Base-by-base conservation (phyloP, 139 green algal species). In the Ettlia oleoabundans region DNA sequence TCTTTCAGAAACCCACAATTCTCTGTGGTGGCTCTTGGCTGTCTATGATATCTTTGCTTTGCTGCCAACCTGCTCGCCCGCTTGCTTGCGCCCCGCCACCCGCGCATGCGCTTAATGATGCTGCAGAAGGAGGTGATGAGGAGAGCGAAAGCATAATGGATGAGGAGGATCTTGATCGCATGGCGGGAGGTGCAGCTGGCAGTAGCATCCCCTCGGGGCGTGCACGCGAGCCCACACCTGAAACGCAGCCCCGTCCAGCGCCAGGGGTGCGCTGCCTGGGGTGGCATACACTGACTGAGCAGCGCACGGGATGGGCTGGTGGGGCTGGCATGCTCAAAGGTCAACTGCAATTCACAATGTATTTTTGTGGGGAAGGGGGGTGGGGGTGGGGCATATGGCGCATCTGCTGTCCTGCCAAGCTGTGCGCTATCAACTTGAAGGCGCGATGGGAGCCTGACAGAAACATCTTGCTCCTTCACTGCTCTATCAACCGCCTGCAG, bases 131-230 rank as follows among this genome's bases (percentile, higher is more conserved):
- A 3, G 41, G 53, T 22, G 42, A 75, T 40, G 76, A 83, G 55
- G 82, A 83, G 22, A 64, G 32, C 74, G 82, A 82, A 41, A 68
- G 51, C 30, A 80, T 80, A 51, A 55, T 82, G 70, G 82, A 86
- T 47, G 82, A 83, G 22, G 82, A 86, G 0, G 82, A 86, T 24
- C 28, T 84, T 38, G 82, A 86, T 42, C 75, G 75, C 58, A 81
- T 81, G 75, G 75, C 75, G 6, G 75, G 61, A 18, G 4, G 32
- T 24, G 47, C 47, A 47, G 68, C 40, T 7, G 68, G 71, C 38
- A 35, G 32, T 42, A 28, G 13, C 32, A 13, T 35, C 76, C 70
- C 65, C 64, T 30, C n/a, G n/a, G n/a, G n/a, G n/a, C n/a, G n/a
- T n/a, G n/a, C 47, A 58, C 61, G 47, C 22, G 80, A 79, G 75